Conservation (phyloP, 192 early-diverging fungal species). For the Entrophospora sp. region DNA sequence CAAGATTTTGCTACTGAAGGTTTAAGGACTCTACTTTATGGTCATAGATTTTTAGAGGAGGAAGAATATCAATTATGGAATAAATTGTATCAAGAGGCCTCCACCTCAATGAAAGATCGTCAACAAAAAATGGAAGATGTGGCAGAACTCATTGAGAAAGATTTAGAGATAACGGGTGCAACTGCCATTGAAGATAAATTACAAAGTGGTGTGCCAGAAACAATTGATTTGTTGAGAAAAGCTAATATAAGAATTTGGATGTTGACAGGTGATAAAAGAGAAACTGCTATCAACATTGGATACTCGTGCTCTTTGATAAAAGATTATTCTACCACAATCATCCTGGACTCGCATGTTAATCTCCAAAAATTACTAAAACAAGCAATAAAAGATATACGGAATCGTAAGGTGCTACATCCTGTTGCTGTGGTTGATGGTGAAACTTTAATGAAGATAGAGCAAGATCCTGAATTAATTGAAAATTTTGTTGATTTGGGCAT, state of each 20-base stretch:
- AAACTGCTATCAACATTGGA: slow-evolving; percentile 89
- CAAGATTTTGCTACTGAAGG: slow-evolving; percentile 69
- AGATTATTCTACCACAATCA: slow-evolving; percentile 36
- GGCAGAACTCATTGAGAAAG: slow-evolving; percentile 68
- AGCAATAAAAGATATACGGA: slow-evolving; percentile 31
- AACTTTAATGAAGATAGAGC: slow-evolving; percentile 37
- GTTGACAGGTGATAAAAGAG: slow-evolving; percentile 86
- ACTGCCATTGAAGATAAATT: slow-evolving; percentile 89
- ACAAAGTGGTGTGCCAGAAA: slow-evolving; percentile 79
- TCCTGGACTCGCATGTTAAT: slow-evolving; percentile 32
- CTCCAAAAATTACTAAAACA: slow-evolving; percentile 28
- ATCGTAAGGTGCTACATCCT: slow-evolving; percentile 29
- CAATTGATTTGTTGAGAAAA: slow-evolving; percentile 63
- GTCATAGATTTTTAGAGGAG: slow-evolving; percentile 52
- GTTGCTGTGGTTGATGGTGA: slow-evolving; percentile 41
- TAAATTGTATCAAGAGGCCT: slow-evolving; percentile 57
- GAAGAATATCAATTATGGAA: slow-evolving; percentile 63
- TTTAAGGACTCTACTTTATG: slow-evolving; percentile 75
- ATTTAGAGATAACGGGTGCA: slow-evolving; percentile 66
- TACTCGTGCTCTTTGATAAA: slow-evolving; percentile 64
- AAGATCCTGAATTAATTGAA: slow-evolving; percentile 40
- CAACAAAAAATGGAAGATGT: slow-evolving; percentile 45
- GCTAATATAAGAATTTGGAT: slow-evolving; percentile 86
- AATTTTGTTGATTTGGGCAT: slow-evolving; percentile 68
- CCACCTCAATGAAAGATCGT: slow-evolving; percentile 53